Percentiles rank a stretch among this genome's conserved stretches.
These are phyloP conservation scores for Clavariopsis aquatica DNA, from an alignment of 495 filamentous ascomycete species.

Conservation along the genomic window DNA sequence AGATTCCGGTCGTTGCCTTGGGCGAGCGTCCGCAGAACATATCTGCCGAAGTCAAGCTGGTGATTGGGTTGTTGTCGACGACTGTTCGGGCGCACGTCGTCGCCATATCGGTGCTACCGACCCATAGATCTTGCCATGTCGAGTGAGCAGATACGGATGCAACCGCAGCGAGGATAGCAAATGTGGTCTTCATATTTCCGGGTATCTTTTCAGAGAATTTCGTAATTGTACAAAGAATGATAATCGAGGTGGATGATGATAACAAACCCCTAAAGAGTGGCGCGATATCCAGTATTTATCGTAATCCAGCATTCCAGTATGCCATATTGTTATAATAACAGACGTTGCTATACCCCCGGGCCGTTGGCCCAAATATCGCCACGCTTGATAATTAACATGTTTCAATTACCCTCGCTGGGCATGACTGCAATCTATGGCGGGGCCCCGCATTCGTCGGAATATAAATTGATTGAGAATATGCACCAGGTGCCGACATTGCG, in stretches of 20 bases:
- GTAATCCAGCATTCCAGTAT: neutral
- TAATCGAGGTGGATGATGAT: neutral
- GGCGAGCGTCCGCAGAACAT: constrained; percentile 33
- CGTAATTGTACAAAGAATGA: neutral
- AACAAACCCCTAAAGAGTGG: neutral
- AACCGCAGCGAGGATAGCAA: constrained; percentile 28
- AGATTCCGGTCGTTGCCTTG: constrained; percentile 5
- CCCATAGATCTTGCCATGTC: constrained; percentile 39
- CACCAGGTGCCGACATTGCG: neutral
- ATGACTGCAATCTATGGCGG: neutral
- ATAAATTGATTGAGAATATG: neutral
- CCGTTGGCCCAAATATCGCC: neutral
- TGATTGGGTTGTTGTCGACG: constrained; percentile 35
- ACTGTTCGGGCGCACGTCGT: constrained; percentile 25
- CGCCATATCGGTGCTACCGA: constrained; percentile 29
- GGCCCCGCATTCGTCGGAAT: neutral
- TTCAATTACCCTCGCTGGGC: neutral
- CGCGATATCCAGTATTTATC: neutral
- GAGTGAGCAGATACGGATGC: constrained; percentile 36
- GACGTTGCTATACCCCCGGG: neutral
- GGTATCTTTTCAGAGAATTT: neutral
- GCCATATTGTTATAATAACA: neutral
- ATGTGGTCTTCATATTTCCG: constrained; percentile 30
- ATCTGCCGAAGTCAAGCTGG: constrained; percentile 21
- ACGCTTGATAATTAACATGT: neutral